A percentile compares a stretch with the other conserved stretches of the same genome.
Conservation (phyloP, 768 basidiomycete species). For the Gyrodon lividus region DNA sequence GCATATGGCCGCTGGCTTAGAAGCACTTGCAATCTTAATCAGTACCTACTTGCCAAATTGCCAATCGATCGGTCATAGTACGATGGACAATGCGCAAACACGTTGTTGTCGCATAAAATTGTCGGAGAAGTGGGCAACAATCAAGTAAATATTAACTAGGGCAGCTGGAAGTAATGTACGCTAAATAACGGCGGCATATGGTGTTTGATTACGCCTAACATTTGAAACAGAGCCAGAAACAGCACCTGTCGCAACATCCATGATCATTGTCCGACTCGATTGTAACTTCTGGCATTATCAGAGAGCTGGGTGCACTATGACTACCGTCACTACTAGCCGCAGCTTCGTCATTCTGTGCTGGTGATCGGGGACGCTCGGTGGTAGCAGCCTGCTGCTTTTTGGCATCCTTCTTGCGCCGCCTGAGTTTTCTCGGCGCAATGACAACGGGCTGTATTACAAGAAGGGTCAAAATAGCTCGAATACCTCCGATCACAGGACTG, state of each 20-base stretch:
- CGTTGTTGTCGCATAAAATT: too few species aligned
- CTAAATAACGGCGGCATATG: background rate
- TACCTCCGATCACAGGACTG: background rate
- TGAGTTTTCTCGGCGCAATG: background rate
- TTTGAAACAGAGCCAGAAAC: background rate
- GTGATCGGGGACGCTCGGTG: background rate
- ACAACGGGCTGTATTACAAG: background rate
- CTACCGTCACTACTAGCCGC: background rate
- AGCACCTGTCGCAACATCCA: background rate
- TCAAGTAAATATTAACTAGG: background rate
- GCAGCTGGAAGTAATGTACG: background rate
- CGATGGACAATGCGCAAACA: too few species aligned
- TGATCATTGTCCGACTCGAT: background rate
- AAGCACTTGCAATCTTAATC: too few species aligned
- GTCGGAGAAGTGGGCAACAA: too few species aligned
- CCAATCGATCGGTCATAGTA: too few species aligned
- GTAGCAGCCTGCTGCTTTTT: background rate
- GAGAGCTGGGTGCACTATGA: background rate
- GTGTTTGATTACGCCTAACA: background rate
- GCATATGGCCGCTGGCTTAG: too few species aligned
- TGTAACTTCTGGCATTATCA: background rate
- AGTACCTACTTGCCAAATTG: too few species aligned
- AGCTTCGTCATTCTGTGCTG: background rate
- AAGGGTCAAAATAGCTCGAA: background rate
- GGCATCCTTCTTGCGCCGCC: background rate